Evolutionary conservation across 495 filamentous ascomycete species (phyloP).

Genomic region (Tuber microsphaerosporum): DNA sequence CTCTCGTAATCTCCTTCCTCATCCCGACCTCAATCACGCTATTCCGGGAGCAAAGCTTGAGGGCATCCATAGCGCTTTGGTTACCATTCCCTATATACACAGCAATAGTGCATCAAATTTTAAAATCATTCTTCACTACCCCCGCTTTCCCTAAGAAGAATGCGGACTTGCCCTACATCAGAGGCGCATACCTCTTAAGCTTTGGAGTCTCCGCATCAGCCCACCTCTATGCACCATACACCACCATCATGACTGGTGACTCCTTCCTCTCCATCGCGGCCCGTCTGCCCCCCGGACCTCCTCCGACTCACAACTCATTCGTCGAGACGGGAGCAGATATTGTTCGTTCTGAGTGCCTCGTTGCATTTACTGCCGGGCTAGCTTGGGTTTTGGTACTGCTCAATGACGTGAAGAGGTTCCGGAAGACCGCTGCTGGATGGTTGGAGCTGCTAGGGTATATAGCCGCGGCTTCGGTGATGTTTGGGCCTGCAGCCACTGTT

Average conservation of each 20-base stretch:
- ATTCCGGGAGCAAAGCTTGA: not conserved
- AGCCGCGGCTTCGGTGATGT: conserved; percentile 2
- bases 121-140: conserved; percentile 27
- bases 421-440: conserved; percentile 9
- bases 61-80: conserved; percentile 16
- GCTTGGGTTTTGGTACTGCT: conserved; percentile 18
- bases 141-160: conserved; percentile 16
- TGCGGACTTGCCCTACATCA: conserved; percentile 21
- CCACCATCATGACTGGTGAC: not conserved
- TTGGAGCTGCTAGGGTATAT: not conserved
- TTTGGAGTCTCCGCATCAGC: conserved; percentile 4
- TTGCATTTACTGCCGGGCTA: conserved; percentile 12
- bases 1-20: conserved; percentile 40
- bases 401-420: conserved; percentile 13
- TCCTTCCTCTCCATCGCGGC: not conserved
- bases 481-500: conserved; percentile 15
- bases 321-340: not conserved
- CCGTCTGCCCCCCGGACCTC: conserved; percentile 10
- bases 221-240: conserved; percentile 27
- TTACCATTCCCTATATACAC: conserved; percentile 25
- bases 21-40: conserved; percentile 43
- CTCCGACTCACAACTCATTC: not conserved
- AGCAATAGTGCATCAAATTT: conserved; percentile 39
- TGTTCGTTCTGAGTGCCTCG: not conserved
- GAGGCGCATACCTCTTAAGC: conserved; percentile 28